These are phyloP conservation scores for Protomyces inundatus DNA, from an alignment of 1,139 yeast genomes.

Conservation along the genomic window DNA sequence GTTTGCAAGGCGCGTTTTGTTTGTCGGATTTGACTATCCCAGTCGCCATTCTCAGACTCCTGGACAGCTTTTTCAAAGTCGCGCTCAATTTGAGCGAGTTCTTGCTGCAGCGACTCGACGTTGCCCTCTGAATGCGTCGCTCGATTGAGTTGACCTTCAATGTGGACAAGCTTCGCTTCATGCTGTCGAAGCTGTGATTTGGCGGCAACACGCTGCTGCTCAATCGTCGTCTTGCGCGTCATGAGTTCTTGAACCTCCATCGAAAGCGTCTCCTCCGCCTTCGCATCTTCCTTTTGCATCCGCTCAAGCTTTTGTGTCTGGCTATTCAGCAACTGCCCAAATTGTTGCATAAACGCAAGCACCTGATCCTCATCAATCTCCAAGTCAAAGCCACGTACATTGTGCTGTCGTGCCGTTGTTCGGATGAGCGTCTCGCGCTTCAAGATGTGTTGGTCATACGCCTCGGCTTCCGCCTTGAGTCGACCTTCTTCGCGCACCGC, in stretches of 20 bases:
- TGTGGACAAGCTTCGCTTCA: slow-evolving; percentile 39
- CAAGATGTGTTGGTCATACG: slow-evolving; percentile 38
- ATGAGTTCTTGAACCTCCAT: slow-evolving; percentile 37
- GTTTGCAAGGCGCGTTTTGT: slow-evolving; percentile 37
- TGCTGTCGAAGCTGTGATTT: slow-evolving; percentile 40
- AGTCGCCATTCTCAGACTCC: slow-evolving; percentile 25
- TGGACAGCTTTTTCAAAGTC: slow-evolving; percentile 28
- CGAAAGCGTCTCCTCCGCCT: slow-evolving; percentile 34
- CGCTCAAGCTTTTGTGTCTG: slow-evolving; percentile 29
- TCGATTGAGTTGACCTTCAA: slow-evolving; percentile 42
- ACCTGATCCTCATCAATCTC: slow-evolving; percentile 28
- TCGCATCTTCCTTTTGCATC: slow-evolving; percentile 25
- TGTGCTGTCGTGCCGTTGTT: slow-evolving; percentile 24
- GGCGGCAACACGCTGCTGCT: slow-evolving; percentile 44
- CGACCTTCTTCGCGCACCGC: slow-evolving; percentile 55
- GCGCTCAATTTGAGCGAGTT: slow-evolving; percentile 36
- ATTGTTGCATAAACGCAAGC: slow-evolving; percentile 28
- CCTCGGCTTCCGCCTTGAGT: slow-evolving; percentile 48
- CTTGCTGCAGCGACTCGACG: slow-evolving; percentile 41
- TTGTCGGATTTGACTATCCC: slow-evolving; percentile 26
- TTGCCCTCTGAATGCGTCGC: slow-evolving; percentile 45
- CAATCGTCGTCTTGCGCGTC: slow-evolving; percentile 43
- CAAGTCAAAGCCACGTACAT: slow-evolving; percentile 30
- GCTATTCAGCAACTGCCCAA: slow-evolving; percentile 29
- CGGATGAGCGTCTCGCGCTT: slow-evolving; percentile 34